Base-by-base conservation (phyloP, 2,329 filamentous ascomycete species). In the Clarireedia monteithiana region DNA sequence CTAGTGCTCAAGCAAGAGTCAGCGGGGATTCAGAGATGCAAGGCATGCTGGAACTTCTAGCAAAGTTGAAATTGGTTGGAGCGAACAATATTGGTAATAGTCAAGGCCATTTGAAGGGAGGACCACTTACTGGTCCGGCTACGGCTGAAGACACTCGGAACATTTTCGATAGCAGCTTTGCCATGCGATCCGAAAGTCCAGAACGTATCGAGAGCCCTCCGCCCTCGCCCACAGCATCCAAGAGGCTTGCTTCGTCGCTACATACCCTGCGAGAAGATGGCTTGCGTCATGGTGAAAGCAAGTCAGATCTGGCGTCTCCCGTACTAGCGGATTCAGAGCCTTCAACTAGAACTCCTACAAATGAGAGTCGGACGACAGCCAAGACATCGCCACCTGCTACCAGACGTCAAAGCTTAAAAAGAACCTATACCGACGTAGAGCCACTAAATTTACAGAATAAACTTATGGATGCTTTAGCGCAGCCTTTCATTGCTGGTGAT, bases 1-100 rank as follows among this genome's bases (percentile, higher is more conserved):
- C 86, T 46, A 90, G 84, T 67, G 91, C 90, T 15, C 90, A 96
- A 71, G 89, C 91, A 53, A 85, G 88, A 66, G 78, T 88, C 52
- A 84, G 81, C 60, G 91, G 91, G 23, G 91, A 97, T 71, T 75
- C 89, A 51, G 92, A 96, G 64, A 81, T 91, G 48, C 90, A 96
- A 71, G 86, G 85, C 66, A 91, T 96, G 87, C 82, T 96, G 72
- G 91, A 97, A 67, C 76, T 96, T 56, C 75, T 96, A 59, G 85
- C 89, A 46, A 85, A 85, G 66, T 89, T 91, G 48, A 89, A 92
- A 62, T 73, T 96, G 24, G 83, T 92, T 55, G 86, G 84, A 17
- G 79, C 84, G 39, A 84, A 85, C 53, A 85, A 83, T 59, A 70
- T 84, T 34, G 72, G 72, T 44, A 71, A 75, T 63, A 76, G 75